Conservation (phyloP, 176 grass and related monocot species). For the Lolium rigidum region DNA sequence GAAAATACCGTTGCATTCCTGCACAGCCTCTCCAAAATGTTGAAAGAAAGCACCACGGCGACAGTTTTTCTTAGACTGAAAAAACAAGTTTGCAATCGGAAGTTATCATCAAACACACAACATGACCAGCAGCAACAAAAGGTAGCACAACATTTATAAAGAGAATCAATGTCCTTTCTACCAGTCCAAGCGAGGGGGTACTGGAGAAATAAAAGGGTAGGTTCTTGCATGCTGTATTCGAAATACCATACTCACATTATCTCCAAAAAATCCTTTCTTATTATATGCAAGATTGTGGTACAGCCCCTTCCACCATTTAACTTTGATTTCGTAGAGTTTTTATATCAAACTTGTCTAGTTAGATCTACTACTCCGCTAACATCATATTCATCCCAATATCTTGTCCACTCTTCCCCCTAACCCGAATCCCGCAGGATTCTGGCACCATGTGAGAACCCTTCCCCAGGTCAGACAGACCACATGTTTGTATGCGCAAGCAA, state of each 20-base stretch:
- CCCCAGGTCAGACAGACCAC: not conserved
- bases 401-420: too few relatives aligned
- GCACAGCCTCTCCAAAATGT: constrained; percentile 85
- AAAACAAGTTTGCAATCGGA: constrained; percentile 33
- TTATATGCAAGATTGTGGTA: constrained; percentile 32
- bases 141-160: not conserved
- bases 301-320: not conserved
- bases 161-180: not conserved
- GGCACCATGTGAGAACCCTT: not conserved
- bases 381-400: not conserved
- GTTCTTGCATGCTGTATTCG: not conserved
- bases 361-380: not conserved
- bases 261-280: not conserved
- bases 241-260: constrained; percentile 20
- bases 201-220: not conserved
- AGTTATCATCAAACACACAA: not conserved
- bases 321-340: constrained; percentile 9
- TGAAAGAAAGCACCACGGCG: constrained; percentile 78
- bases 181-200: not conserved
- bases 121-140: not conserved
- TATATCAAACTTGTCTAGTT: not conserved
- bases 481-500: not conserved
- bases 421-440: too few relatives aligned
- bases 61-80: constrained; percentile 79
- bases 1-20: constrained; percentile 83